Evolutionary conservation across 495 filamentous ascomycete species (phyloP).

Genomic region (Lasiosphaeria miniovina): DNA sequence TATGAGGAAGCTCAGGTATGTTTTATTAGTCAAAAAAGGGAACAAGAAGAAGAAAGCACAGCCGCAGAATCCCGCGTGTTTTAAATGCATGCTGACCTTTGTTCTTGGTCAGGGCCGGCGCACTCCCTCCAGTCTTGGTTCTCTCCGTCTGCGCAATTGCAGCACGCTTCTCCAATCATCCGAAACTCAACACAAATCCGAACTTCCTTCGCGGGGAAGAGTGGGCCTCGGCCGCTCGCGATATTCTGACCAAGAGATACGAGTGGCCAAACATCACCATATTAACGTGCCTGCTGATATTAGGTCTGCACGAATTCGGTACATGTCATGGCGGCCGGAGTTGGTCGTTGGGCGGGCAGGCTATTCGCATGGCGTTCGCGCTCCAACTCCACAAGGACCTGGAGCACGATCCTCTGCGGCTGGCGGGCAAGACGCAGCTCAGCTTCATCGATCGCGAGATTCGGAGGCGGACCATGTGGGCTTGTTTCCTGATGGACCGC

Average conservation of each 20-base stretch:
- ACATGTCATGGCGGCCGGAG: conserved; percentile 94
- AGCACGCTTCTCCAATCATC: conserved; percentile 93
- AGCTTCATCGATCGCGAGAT: conserved; percentile 94
- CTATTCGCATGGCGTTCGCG: conserved; percentile 94
- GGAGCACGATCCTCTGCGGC: conserved; percentile 74
- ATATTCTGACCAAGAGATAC: conserved; percentile 79
- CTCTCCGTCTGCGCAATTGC: conserved; percentile 91
- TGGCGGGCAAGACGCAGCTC: conserved; percentile 66
- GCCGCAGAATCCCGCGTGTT: not conserved
- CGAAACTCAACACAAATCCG: conserved; percentile 75
- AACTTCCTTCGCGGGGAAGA: conserved; percentile 87
- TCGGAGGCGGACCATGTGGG: conserved; percentile 92
- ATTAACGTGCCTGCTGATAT: conserved; percentile 78
- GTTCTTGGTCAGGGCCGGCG: conserved; percentile 42
- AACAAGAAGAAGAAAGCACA: not conserved
- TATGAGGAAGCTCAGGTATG: conserved; percentile 75
- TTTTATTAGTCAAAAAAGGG: conserved; percentile 6
- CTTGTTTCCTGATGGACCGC: conserved; percentile 93
- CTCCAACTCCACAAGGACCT: conserved; percentile 90
- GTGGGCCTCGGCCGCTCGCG: conserved; percentile 81
- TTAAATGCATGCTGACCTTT: conserved; percentile 22
- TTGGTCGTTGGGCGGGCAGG: conserved; percentile 93
- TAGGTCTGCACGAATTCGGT: conserved; percentile 93
- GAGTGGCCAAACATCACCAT: conserved; percentile 97
- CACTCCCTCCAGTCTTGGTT: conserved; percentile 77